Evolutionary conservation across 768 basidiomycete species (phyloP).

Genomic region (Suillus subalutaceus): DNA sequence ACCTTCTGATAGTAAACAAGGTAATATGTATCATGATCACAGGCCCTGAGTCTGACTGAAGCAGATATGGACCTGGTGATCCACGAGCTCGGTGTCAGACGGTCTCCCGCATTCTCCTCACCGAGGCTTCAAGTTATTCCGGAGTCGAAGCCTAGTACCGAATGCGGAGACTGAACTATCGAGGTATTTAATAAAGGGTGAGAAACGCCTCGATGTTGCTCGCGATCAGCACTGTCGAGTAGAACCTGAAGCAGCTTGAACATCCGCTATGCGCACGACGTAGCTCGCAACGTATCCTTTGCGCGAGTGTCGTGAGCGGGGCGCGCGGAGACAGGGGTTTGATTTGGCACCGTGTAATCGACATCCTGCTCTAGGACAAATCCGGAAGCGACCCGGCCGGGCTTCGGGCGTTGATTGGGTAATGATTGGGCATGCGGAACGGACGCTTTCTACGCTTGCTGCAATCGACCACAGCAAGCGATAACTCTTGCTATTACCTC

Average conservation of each 20-base stretch:
- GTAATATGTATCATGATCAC: background rate
- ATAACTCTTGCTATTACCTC: background rate
- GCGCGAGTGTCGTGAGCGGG: background rate
- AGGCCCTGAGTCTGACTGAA: too few relatives aligned
- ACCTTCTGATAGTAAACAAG: too few relatives aligned
- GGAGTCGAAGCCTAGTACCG: background rate
- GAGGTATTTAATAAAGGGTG: background rate
- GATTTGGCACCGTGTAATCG: background rate
- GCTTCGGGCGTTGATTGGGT: background rate
- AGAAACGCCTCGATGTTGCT: background rate
- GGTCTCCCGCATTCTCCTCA: slow-evolving; percentile 2
- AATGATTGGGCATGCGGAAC: slow-evolving; percentile 1
- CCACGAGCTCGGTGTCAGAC: background rate
- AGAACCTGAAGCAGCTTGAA: background rate
- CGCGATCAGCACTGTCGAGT: background rate
- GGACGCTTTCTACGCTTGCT: background rate
- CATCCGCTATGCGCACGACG: background rate
- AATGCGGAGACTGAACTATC: slow-evolving; percentile 4
- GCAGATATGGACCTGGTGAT: background rate
- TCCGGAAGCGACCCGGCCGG: background rate
- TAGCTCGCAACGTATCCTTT: background rate
- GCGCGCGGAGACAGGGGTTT: background rate
- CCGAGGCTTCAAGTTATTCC: background rate
- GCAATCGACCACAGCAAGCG: background rate
- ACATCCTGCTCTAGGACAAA: background rate